phyloP scores from a whole-genome alignment of 139 green algal species.

The Parachlorella kessleri region DNA sequence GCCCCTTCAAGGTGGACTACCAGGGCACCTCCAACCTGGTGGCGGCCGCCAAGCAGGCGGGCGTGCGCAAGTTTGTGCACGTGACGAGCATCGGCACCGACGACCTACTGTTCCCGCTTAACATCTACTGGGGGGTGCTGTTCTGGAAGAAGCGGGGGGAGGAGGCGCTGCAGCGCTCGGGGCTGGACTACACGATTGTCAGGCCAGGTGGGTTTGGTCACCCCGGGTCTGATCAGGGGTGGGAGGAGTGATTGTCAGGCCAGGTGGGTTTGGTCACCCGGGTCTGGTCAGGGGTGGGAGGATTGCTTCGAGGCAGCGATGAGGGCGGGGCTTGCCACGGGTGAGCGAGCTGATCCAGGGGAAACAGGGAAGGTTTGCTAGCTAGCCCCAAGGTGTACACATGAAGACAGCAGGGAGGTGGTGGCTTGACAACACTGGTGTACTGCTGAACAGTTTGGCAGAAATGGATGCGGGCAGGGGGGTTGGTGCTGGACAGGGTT shows the following conservation, averaged over 20 bases:
- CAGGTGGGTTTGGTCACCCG: slow-evolving; percentile 47
- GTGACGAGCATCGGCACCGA: slow-evolving; percentile 77
- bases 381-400: too few relatives aligned
- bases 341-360: too few relatives aligned
- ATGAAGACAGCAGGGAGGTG: background rate
- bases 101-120: slow-evolving; percentile 74
- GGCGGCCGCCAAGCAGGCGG: slow-evolving; percentile 50
- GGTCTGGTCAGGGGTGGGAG: slow-evolving; percentile 57
- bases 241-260: slow-evolving; percentile 79
- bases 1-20: slow-evolving; percentile 75
- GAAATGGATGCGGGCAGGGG: too few relatives aligned
- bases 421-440: too few relatives aligned
- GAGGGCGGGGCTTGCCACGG: too few relatives aligned
- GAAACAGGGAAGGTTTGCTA: too few relatives aligned
- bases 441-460: too few relatives aligned
- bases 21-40: slow-evolving; percentile 81
- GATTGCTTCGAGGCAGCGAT: slow-evolving; percentile 82
- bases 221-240: slow-evolving; percentile 51
- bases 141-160: slow-evolving; percentile 83
- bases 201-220: slow-evolving; percentile 58
- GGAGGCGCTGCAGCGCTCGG: slow-evolving; percentile 78
- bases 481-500: too few relatives aligned
- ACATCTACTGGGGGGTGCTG: slow-evolving; percentile 79
- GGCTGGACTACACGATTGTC: slow-evolving; percentile 82
- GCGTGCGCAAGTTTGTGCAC: slow-evolving; percentile 57